Percentiles rank a stretch among this genome's conserved stretches.
Conservation (phyloP, 2,329 filamentous ascomycete species). For the Alternaria infectoria region DNA sequence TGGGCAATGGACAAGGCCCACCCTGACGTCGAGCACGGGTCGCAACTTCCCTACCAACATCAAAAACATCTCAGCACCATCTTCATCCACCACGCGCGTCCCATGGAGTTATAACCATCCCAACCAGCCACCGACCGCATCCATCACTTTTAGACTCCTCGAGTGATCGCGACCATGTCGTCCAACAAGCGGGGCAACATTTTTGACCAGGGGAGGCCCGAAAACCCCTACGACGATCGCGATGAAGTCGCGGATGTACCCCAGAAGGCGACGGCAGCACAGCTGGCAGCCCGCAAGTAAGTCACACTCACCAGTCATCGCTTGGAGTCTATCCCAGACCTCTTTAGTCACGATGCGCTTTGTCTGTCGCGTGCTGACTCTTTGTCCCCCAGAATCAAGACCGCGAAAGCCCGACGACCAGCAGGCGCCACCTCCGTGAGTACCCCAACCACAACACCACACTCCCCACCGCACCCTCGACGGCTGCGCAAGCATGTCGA, state of each 20-base stretch:
- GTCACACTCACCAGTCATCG: conserved; percentile 37
- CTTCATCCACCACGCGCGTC: conserved; percentile 10
- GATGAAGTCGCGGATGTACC: conserved; percentile 53
- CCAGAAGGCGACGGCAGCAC: conserved; percentile 60
- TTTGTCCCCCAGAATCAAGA: conserved; percentile 33
- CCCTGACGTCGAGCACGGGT: conserved; percentile 18
- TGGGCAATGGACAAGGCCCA: conserved; percentile 11
- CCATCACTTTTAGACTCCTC: conserved; percentile 13
- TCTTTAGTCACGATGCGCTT: conserved; percentile 5
- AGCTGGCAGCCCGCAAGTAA: conserved; percentile 62
- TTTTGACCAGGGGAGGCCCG: conserved; percentile 38
- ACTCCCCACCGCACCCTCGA: conserved; percentile 1
- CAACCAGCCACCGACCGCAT: conserved; percentile 6
- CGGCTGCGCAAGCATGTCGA: conserved; percentile 9
- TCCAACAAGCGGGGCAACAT: conserved; percentile 33
- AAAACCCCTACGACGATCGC: conserved; percentile 35
- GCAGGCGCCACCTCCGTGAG: conserved; percentile 37
- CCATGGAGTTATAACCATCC: conserved; percentile 12
- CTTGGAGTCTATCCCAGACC: not conserved
- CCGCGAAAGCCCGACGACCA: conserved; percentile 32
- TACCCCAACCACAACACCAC: conserved; percentile 13
- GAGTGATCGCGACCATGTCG: conserved; percentile 34
- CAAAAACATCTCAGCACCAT: conserved; percentile 15
- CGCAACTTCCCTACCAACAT: conserved; percentile 10
- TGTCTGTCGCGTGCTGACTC: conserved; percentile 21